Evolutionary conservation across 2,329 filamentous ascomycete genomes (phyloP), one percentile per base, ranked within the genome.

Genomic region (Boeremia lycopersici): DNA sequence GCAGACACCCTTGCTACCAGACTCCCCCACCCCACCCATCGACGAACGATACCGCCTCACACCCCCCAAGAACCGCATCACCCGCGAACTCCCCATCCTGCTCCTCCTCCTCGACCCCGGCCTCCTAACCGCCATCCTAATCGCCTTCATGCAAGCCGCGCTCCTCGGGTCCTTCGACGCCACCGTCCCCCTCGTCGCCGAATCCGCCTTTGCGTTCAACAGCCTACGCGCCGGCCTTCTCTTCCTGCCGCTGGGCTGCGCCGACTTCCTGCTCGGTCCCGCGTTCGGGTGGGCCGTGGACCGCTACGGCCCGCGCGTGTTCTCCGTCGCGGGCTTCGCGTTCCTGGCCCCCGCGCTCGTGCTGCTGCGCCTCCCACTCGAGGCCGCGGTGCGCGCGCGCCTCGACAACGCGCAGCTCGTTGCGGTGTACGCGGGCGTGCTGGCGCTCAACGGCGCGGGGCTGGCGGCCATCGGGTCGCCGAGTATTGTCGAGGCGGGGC

Each of bases 401-500:
- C 47, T 67, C 4, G 55, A 60, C 9, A 40, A 33, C 8, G 48
- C 17, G 6, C 48, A 40, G 11, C 34, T 39, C 0, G 45, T 81
- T 15, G 69, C 78, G 9, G 71, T 83, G 3, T 83, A 80, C 53
- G 77, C 73, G 13, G 73, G 67, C 3, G 55, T 84, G 0, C 71
- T 85, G 0, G 74, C 70, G 0, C 65, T 83, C 2, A 79, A 74
- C 56, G 83, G 84, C 1, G 57, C 82, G 1, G 84, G 83, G 0
- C 65, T 86, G 2, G 82, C 82, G 0, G 68, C 81, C 2, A 82
- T 86, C 35, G 81, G 80, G 8, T 79, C 83, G 2, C 79, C 82
- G 0, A 78, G 78, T 9, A 78, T 86, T 8, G 84, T 87, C 15
- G 85, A 87, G 67, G 78, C 82, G 1, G 82, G 82, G 5, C 73